Evolutionary conservation across 495 filamentous ascomycete species (phyloP).

Genomic region (Hapsidospora chrysogenum): DNA sequence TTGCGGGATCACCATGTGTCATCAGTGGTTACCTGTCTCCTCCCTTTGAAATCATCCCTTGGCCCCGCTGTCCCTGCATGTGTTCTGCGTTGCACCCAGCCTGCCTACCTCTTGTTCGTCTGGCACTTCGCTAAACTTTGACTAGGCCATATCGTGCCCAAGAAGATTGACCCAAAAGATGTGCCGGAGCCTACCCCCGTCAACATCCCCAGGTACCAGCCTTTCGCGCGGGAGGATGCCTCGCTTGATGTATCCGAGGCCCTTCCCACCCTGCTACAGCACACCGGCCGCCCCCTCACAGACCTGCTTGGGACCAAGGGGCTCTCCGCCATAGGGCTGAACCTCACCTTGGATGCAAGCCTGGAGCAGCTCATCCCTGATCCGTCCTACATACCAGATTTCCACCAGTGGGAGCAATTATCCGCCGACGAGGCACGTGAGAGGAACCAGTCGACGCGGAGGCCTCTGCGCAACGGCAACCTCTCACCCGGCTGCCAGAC

Average conservation of each 20-base stretch:
- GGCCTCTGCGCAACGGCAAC: constrained; percentile 24
- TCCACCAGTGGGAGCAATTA: constrained; percentile 26
- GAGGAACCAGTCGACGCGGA: constrained; percentile 23
- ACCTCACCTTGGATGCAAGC: constrained; percentile 26
- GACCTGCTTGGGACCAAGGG: constrained; percentile 7
- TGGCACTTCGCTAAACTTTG: not conserved
- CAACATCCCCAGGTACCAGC: constrained; percentile 2
- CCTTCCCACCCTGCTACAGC: constrained; percentile 25
- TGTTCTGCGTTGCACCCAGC: too few species aligned
- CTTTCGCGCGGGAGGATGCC: constrained; percentile 2
- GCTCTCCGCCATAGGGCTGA: constrained; percentile 26
- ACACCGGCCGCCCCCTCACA: constrained; percentile 28
- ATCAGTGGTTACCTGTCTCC: not conserved
- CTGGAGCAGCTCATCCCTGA: constrained; percentile 29
- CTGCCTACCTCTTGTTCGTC: too few species aligned
- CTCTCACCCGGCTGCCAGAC: constrained; percentile 30
- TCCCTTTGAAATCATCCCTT: not conserved
- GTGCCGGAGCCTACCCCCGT: not conserved
- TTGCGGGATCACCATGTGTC: too few species aligned
- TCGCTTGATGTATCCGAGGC: constrained; percentile 9
- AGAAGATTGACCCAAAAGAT: constrained; percentile 1
- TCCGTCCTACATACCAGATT: constrained; percentile 25
- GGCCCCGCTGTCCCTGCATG: not conserved
- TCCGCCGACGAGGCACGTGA: constrained; percentile 23
- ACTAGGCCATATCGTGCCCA: not conserved